Percentiles rank a stretch among this genome's conserved stretches.
These are phyloP conservation scores for Claviceps maximensis DNA, from an alignment of 2,329 filamentous ascomycete genomes.

Conservation along the genomic window DNA sequence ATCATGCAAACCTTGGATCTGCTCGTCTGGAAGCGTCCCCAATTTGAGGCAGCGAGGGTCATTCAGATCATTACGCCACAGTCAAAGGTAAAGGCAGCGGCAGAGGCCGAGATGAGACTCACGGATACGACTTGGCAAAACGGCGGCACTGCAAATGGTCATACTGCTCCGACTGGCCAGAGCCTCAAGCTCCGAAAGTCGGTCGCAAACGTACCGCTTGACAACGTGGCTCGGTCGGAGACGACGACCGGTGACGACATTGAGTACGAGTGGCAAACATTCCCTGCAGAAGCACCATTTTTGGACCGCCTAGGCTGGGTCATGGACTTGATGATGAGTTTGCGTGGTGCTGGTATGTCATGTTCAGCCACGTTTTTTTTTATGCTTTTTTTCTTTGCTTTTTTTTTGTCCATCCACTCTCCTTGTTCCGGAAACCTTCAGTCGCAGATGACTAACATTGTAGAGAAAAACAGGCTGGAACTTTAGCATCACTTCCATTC, in stretches of 20 bases:
- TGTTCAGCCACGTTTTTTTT: background rate
- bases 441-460: background rate
- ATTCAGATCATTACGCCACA: slow-evolving; percentile 15
- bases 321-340: slow-evolving; percentile 38
- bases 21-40: slow-evolving; percentile 41
- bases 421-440: no score
- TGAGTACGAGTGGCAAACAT: slow-evolving; percentile 48
- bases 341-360: slow-evolving; percentile 38
- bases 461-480: slow-evolving; percentile 39
- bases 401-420: no score
- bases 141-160: background rate
- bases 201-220: background rate
- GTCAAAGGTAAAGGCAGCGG: background rate
- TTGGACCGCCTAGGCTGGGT: slow-evolving; percentile 40
- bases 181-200: slow-evolving; percentile 11
- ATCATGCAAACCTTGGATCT: slow-evolving; percentile 35
- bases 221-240: background rate
- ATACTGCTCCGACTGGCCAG: slow-evolving; percentile 2
- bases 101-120: background rate
- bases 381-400: background rate
- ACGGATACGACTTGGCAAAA: background rate
- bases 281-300: slow-evolving; percentile 36
- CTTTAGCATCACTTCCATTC: slow-evolving; percentile 37
- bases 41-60: slow-evolving; percentile 42
- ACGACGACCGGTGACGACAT: slow-evolving; percentile 14